A percentile compares a stretch with the other conserved stretches of the same genome.
Evolutionary conservation across 2,329 filamentous ascomycete genomes (phyloP).

Genomic region (Phialophora verrucosa): DNA sequence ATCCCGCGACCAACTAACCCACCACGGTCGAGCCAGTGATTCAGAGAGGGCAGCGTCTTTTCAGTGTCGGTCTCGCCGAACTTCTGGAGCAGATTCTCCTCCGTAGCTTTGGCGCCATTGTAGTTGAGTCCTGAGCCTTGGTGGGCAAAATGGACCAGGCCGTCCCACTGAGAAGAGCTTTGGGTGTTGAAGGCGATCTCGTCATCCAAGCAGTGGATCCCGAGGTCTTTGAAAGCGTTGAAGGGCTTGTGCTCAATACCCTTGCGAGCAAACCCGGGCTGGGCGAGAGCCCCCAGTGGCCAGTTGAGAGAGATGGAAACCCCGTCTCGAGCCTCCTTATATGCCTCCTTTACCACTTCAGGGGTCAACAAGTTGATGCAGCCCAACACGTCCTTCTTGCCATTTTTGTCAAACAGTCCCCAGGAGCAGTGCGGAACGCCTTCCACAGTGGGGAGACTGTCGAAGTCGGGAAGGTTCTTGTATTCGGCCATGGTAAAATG

Average conservation of each 20-base stretch:
- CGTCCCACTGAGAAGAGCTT: conserved; percentile 25
- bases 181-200: conserved; percentile 43
- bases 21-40: conserved; percentile 40
- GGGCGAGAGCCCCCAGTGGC: conserved; percentile 44
- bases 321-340: conserved; percentile 40
- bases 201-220: conserved; percentile 22
- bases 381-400: conserved; percentile 54
- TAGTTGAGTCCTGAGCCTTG: conserved; percentile 46
- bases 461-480: conserved; percentile 5
- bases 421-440: conserved; percentile 47
- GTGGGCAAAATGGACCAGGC: conserved; percentile 39
- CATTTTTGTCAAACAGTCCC: conserved; percentile 52
- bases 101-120: conserved; percentile 41
- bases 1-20: conserved; percentile 53
- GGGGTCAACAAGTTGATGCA: conserved; percentile 61
- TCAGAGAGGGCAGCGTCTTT: too few relatives aligned
- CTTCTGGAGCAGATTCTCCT: too few relatives aligned
- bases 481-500: neutral
- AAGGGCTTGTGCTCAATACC: conserved; percentile 38
- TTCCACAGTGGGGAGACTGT: neutral
- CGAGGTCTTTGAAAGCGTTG: conserved; percentile 14
- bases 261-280: conserved; percentile 20
- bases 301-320: conserved; percentile 47
- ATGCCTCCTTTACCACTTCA: conserved; percentile 46
- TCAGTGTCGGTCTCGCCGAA: too few relatives aligned